Base-by-base conservation (phyloP, 768 basidiomycete genomes). In the Russula sp. region DNA sequence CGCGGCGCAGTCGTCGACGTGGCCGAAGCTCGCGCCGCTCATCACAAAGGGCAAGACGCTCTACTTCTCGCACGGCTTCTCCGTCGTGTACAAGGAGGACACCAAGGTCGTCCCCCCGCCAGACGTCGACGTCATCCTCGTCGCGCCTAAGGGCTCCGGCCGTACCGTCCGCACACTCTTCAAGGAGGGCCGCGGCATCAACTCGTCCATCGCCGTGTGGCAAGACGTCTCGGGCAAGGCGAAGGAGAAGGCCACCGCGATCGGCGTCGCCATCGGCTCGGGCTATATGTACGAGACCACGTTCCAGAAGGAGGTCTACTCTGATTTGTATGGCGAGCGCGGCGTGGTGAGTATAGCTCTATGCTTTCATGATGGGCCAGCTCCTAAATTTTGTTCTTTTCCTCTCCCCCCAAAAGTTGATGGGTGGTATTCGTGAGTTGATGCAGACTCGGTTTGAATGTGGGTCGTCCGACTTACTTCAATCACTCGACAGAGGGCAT, bases 31-130 rank as follows among this genome's bases (percentile, higher is more conserved):
- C 69, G 87, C 85, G 47, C 96, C 97, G 58, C 85, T 98, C 71
- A 95, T 98, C 80, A 98, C 94, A 75, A 93, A 95, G 84, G 97
- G 92, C 79, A 98, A 99, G 83, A 99, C 97, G n/a, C 88, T 99
- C 66, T 99, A 99, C 87, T 99, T 99, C 82, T 93, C 96, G 7
- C 97, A 99, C 75, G 97, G 97, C 71, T 99, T 99, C 88, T 98
- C 96, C 66, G 84, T 98, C 67, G 93, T 99, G 58, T 99, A 88
- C 86, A 93, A 95, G 82, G 85, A 99, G 7, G 93, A 97, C 75
- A 99, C 97, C 67, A 82, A 95, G 59, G 93, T 99, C 68, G 70
- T 95, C 59, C 90, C 93, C 65, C 97, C 97, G 49, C 70, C 80
- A 20, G 93, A 98, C 72, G 92, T 99, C 66, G 97, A 99, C 73